phyloP scores from a whole-genome alignment of 768 basidiomycete genomes.

The Mycena amicta region DNA sequence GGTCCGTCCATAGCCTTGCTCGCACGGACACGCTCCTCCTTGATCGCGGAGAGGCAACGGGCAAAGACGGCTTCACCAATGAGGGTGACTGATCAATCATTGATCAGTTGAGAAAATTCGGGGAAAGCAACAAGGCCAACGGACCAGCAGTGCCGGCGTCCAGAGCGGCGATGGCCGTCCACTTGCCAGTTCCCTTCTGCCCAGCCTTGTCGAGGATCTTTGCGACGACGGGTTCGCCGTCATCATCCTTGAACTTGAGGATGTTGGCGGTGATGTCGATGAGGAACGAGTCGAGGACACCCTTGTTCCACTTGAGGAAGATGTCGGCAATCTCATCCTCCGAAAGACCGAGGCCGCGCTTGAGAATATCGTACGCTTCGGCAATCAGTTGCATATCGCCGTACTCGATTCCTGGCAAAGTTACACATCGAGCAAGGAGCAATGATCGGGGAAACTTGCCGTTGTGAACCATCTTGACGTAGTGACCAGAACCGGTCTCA shows the following conservation, averaged over 20 bases:
- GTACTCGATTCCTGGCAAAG: constrained; percentile 89
- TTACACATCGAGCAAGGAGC: constrained; percentile 7
- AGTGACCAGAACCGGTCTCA: constrained; percentile 92
- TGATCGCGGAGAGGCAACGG: constrained; percentile 95
- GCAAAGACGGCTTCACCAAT: constrained; percentile 99
- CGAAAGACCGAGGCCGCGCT: constrained; percentile 85
- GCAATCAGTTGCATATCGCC: constrained; percentile 99
- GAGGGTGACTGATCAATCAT: constrained; percentile 73
- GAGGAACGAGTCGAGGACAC: constrained; percentile 99
- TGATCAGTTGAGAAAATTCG: constrained; percentile 4
- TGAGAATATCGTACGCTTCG: constrained; percentile 98
- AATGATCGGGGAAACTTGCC: constrained; percentile 51
- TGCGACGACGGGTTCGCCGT: constrained; percentile 85
- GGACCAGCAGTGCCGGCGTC: constrained; percentile 86
- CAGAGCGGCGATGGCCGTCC: constrained; percentile 97
- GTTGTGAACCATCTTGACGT: constrained; percentile 99
- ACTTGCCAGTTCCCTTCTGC: constrained; percentile 99
- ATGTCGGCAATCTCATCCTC: constrained; percentile 94
- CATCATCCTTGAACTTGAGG: constrained; percentile 95
- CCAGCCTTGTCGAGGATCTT: constrained; percentile 97
- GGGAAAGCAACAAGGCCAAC: constrained; percentile 28
- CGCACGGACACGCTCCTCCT: constrained; percentile 92
- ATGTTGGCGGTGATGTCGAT: constrained; percentile 98
- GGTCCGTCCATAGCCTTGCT: constrained; percentile 91
- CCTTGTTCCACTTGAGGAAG: constrained; percentile 95